Evolutionary conservation across 1,284 basidiomycete genomes (phyloP), one percentile per base, ranked within the genome.

Genomic region (Tilletia setariae): DNA sequence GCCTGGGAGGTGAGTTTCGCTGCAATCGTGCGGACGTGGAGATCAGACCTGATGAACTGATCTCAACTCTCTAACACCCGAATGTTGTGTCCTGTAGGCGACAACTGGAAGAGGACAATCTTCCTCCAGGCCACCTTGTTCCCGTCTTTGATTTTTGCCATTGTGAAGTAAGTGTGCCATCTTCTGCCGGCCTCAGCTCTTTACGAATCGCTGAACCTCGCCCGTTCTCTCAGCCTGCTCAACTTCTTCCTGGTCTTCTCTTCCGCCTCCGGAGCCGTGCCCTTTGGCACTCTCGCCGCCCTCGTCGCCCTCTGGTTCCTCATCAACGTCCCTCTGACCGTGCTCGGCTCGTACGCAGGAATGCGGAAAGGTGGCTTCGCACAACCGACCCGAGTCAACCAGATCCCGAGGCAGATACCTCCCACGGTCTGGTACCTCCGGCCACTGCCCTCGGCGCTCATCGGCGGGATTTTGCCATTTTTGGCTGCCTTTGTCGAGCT

Each of bases 401-500:
- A 90, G 68, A 98, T 98, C 73, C 95, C 95, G 13, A 73, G 82
- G 7, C 84, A 85, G 71, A 83, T 85, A 42, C 84, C 84, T 1
- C 82, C 82, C 3, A 70, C 70, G 35, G 71, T 76, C 9, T 84
- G 80, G 83, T 84, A 84, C 69, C 75, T 85, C 35, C 68, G 71
- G 7, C 74, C 71, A 46, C 79, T 93, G 88, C 88, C 89, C 16
- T 87, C 91, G 1, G 88, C 90, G 0, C 82, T 97, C 23, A 87
- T 98, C 25, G 90, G 91, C 61, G 95, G 95, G 25, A 90, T 97
- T 72, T 86, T 98, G 42, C 94, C 95, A 0, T 98, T 97, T 76
- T 93, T 91, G 88, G 94, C 94, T 53, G 94, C 93, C 0, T 97
- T 97, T 79, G 91, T 98, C 72, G 95, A 98, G 83, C 86, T 97